phyloP scores from a whole-genome alignment of 352 stramenopile genomes.

The Globisporangium spinosum region DNA sequence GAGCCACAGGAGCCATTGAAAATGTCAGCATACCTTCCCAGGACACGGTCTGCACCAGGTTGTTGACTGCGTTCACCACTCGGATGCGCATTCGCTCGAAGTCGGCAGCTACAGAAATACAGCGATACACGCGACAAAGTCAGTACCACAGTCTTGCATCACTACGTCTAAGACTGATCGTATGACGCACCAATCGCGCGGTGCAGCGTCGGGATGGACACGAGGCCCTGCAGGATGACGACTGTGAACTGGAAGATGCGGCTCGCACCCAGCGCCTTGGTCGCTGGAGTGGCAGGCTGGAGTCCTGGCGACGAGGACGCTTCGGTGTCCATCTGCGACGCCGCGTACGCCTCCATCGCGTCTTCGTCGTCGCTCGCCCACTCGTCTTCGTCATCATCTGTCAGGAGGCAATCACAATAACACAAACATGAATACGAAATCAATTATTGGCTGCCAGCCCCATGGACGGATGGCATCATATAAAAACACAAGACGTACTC shows the following conservation, averaged over 20 bases:
- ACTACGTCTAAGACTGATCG: neutral
- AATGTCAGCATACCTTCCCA: constrained; percentile 32
- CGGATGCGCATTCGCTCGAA: constrained; percentile 83
- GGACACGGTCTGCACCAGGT: constrained; percentile 61
- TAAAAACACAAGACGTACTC: constrained; percentile 14
- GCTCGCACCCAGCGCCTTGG: constrained; percentile 39
- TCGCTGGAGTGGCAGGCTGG: constrained; percentile 22
- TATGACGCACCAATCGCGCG: constrained; percentile 39
- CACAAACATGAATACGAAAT: neutral
- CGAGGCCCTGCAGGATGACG: constrained; percentile 69
- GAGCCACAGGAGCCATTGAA: neutral
- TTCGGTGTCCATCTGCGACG: constrained; percentile 56
- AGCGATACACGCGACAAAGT: no score
- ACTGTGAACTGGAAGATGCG: constrained; percentile 54
- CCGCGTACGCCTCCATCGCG: constrained; percentile 78
- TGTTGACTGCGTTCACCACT: constrained; percentile 79
- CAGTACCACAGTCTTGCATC: no score
- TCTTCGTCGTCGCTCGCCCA: constrained; percentile 88
- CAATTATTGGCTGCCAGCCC: neutral
- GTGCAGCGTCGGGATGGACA: constrained; percentile 60
- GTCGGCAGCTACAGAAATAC: constrained; percentile 34
- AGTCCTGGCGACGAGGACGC: neutral
- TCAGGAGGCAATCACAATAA: neutral
- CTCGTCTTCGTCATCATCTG: constrained; percentile 73
- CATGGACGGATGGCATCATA: neutral